phyloP scores from a whole-genome alignment of 208 protist genomes.

The Leishmania amazonensis region DNA sequence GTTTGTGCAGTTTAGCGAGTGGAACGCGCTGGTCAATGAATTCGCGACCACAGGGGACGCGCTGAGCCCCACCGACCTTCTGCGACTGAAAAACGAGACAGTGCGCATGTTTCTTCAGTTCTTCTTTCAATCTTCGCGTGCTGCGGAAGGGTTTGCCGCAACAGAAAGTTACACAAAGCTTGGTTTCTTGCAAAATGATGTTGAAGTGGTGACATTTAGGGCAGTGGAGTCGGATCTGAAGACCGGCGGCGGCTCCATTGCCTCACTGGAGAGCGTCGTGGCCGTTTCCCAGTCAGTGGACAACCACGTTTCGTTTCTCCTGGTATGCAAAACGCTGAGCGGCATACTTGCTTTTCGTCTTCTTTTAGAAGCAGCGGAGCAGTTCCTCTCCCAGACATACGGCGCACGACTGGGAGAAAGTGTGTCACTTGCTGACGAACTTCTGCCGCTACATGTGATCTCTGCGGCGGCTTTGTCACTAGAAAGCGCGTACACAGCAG shows the following conservation, averaged over 20 bases:
- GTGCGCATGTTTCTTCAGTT: slow-evolving; percentile 43
- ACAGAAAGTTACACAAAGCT: slow-evolving; percentile 21
- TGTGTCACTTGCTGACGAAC: slow-evolving; percentile 13
- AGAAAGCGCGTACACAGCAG: background rate
- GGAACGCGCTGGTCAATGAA: slow-evolving; percentile 24
- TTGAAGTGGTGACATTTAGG: slow-evolving; percentile 57
- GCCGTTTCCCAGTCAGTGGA: background rate
- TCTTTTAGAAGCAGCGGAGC: slow-evolving; percentile 50
- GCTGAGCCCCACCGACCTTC: slow-evolving; percentile 27
- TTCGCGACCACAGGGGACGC: slow-evolving; percentile 22
- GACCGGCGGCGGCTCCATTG: background rate
- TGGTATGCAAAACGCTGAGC: slow-evolving; percentile 33
- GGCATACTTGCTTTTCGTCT: slow-evolving; percentile 45
- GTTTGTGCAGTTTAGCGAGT: slow-evolving; percentile 56
- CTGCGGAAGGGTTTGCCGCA: slow-evolving; percentile 11
- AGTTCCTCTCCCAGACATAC: slow-evolving; percentile 42
- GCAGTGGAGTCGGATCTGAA: slow-evolving; percentile 29
- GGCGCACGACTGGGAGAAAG: slow-evolving; percentile 12
- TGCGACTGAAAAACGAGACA: slow-evolving; percentile 23
- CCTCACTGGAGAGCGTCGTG: slow-evolving; percentile 13
- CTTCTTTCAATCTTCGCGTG: slow-evolving; percentile 48
- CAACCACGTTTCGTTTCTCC: slow-evolving; percentile 9
- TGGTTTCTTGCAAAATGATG: slow-evolving; percentile 45
- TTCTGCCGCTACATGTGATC: slow-evolving; percentile 19
- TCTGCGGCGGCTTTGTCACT: slow-evolving; percentile 6